Evolutionary conservation across 169 alveolate species (phyloP).

Genomic region (Theileria sp.): DNA sequence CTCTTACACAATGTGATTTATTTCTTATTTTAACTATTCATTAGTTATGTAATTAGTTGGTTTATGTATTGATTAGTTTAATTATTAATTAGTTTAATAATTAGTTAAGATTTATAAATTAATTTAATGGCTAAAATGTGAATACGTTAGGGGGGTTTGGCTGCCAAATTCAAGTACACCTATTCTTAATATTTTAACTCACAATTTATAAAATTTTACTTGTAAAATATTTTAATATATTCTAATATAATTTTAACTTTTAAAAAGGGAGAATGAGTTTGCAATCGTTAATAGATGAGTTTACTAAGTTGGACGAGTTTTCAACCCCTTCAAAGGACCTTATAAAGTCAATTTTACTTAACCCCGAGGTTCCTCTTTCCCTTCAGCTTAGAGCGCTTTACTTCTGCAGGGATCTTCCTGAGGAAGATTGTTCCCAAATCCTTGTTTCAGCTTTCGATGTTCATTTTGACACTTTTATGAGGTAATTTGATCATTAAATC

Average conservation of each 20-base stretch:
- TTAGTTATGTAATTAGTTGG: not conserved
- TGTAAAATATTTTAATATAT: not conserved
- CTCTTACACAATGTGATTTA: not conserved
- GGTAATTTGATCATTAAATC: constrained; percentile 24
- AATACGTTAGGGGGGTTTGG: not conserved
- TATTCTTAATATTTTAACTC: not conserved
- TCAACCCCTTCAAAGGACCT: constrained; percentile 50
- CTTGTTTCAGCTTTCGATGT: constrained; percentile 42
- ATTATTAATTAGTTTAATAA: too few relatives aligned
- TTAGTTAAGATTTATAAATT: too few relatives aligned
- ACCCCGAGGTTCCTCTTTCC: constrained; percentile 37
- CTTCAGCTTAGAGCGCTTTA: constrained; percentile 54
- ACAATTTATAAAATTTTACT: not conserved
- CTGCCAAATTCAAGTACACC: not conserved
- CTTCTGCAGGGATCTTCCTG: constrained; percentile 60
- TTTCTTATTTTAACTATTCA: too few relatives aligned
- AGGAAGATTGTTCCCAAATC: constrained; percentile 31
- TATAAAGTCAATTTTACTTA: constrained; percentile 16
- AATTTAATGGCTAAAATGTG: not conserved
- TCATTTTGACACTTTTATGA: constrained; percentile 56
- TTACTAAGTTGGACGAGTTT: constrained; percentile 38
- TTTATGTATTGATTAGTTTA: not conserved
- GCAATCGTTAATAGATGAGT: constrained; percentile 32
- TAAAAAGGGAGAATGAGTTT: constrained; percentile 10
- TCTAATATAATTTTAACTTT: not conserved